Conservation (phyloP, 2,329 filamentous ascomycete species). For the Colletotrichum sp. region DNA sequence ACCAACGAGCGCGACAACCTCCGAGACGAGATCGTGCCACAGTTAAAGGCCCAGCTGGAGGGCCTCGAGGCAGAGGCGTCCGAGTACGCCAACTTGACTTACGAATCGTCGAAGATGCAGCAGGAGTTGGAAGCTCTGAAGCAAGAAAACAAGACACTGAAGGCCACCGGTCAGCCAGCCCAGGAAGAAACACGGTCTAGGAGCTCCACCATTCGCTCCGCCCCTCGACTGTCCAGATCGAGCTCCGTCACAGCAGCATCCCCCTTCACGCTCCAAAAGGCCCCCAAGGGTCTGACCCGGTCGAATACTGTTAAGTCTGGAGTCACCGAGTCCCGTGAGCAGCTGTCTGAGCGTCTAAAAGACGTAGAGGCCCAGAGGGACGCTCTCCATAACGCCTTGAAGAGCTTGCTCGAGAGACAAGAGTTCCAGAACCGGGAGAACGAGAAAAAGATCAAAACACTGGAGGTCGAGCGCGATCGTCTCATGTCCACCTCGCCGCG, state of each 20-base stretch:
- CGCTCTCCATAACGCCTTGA: conserved; percentile 86
- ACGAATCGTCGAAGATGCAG: conserved; percentile 84
- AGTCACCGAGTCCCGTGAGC: conserved; percentile 64
- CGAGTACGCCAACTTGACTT: conserved; percentile 75
- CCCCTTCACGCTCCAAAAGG: conserved; percentile 40
- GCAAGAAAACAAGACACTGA: conserved; percentile 67
- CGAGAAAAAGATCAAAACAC: conserved; percentile 75
- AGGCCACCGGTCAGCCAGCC: conserved; percentile 41
- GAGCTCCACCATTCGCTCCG: conserved; percentile 24
- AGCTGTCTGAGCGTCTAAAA: conserved; percentile 80
- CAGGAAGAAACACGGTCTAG: conserved; percentile 23
- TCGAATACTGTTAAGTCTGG: conserved; percentile 60
- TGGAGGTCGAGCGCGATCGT: conserved; percentile 81
- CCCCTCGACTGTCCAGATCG: conserved; percentile 58
- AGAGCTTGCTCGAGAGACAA: conserved; percentile 84
- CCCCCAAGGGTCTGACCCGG: conserved; percentile 56
- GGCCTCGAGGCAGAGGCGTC: conserved; percentile 78
- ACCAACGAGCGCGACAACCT: conserved; percentile 92
- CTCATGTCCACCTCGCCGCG: conserved; percentile 73
- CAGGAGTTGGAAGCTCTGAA: conserved; percentile 80
- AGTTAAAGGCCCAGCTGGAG: conserved; percentile 77
- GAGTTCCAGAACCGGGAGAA: conserved; percentile 85
- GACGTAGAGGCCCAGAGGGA: conserved; percentile 94
- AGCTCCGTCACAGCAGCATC: conserved; percentile 69
- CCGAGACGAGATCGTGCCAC: conserved; percentile 84